These are phyloP conservation scores for Eucalyptus tenuipes DNA, from an alignment of 345 rosid species.

Conservation along the genomic window DNA sequence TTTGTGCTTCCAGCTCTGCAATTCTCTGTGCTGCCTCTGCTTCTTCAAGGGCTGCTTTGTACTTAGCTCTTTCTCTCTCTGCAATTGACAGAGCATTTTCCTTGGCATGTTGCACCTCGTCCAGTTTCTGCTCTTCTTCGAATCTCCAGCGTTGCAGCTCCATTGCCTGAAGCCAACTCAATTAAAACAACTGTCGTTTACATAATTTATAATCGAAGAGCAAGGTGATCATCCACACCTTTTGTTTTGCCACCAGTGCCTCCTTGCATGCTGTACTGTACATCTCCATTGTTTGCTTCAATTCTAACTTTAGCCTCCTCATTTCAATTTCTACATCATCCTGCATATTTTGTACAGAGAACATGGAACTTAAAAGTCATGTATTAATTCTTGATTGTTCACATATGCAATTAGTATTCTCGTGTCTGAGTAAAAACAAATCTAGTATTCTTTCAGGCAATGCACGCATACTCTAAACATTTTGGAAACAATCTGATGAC, in stretches of 20 bases:
- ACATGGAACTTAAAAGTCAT: background rate
- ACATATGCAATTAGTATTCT: background rate
- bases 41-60: conserved; percentile 53
- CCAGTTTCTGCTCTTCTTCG: conserved; percentile 44
- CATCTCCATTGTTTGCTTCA: conserved; percentile 82
- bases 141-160: conserved; percentile 61
- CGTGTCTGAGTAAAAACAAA: background rate
- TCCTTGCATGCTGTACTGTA: conserved; percentile 83
- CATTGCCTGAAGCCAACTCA: conserved; percentile 31
- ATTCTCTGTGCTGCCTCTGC: conserved; percentile 56
- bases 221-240: conserved; percentile 12
- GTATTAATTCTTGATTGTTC: background rate
- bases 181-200: background rate
- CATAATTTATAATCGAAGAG: background rate
- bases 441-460: background rate
- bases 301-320: conserved; percentile 75
- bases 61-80: conserved; percentile 52
- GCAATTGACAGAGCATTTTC: conserved; percentile 44
- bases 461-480: background rate
- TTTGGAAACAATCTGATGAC: background rate
- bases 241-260: conserved; percentile 71
- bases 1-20: conserved; percentile 52
- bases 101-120: conserved; percentile 48
- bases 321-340: conserved; percentile 84
- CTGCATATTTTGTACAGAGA: conserved; percentile 6